Percentiles rank a stretch among this genome's conserved stretches.
These are phyloP conservation scores for Pseudocercospora pini-densiflorae DNA, from an alignment of 2,329 filamentous ascomycete genomes.

Conservation along the genomic window DNA sequence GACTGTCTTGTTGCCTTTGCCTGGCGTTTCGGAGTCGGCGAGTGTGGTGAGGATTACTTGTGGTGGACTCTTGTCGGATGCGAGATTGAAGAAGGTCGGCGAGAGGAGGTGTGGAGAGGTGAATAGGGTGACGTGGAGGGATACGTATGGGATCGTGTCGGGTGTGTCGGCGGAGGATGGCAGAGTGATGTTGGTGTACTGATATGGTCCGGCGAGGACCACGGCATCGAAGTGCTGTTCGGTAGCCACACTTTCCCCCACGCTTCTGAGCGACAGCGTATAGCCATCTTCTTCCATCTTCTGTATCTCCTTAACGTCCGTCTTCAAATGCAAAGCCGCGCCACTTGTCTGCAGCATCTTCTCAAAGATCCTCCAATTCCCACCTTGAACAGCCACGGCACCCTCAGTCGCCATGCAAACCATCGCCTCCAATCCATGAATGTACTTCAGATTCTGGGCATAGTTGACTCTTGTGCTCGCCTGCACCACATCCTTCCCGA, in stretches of 20 bases:
- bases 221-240: slow-evolving; percentile 56
- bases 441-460: slow-evolving; percentile 81
- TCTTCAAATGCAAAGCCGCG: slow-evolving; percentile 67
- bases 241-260: slow-evolving; percentile 34
- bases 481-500: slow-evolving; percentile 82
- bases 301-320: slow-evolving; percentile 66
- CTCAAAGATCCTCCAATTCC: slow-evolving; percentile 96
- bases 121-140: slow-evolving; percentile 88
- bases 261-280: slow-evolving; percentile 31
- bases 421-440: slow-evolving; percentile 90
- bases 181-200: slow-evolving; percentile 45
- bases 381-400: slow-evolving; percentile 76
- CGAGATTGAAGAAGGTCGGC: slow-evolving; percentile 72
- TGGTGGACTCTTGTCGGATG: slow-evolving; percentile 62
- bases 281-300: slow-evolving; percentile 44
- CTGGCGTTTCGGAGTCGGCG: slow-evolving; percentile 59
- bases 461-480: slow-evolving; percentile 94
- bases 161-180: slow-evolving; percentile 54
- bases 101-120: slow-evolving; percentile 75
- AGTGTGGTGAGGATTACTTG: slow-evolving; percentile 84
- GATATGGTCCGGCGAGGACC: slow-evolving; percentile 80
- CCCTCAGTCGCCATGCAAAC: slow-evolving; percentile 89
- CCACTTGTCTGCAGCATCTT: slow-evolving; percentile 71
- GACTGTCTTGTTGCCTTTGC: slow-evolving; percentile 58
- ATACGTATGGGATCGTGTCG: slow-evolving; percentile 81